Percentiles rank a stretch among this genome's conserved stretches.
phyloP scores from a whole-genome alignment of 768 basidiomycete species.

The Suillus subalutaceus region DNA sequence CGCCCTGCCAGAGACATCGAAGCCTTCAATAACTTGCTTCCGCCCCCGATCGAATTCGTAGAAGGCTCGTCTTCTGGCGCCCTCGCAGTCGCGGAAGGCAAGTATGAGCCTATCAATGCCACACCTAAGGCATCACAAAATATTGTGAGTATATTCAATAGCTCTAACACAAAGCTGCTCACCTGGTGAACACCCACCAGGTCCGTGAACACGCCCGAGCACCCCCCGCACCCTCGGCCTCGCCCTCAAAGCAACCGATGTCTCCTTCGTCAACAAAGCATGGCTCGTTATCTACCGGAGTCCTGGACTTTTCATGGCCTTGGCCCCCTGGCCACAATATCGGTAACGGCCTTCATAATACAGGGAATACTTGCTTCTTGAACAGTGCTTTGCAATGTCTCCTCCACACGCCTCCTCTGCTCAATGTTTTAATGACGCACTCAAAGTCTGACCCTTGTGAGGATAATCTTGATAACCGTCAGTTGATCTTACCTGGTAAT shows the following conservation, averaged over 20 bases:
- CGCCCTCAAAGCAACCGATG: slow-evolving; percentile 32
- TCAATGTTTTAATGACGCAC: slow-evolving; percentile 60
- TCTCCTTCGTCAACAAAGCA: slow-evolving; percentile 32
- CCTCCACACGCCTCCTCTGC: slow-evolving; percentile 87
- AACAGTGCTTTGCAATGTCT: slow-evolving; percentile 95
- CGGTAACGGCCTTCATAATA: slow-evolving; percentile 77
- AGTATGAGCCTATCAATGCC: slow-evolving; percentile 81
- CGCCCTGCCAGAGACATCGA: slow-evolving; percentile 73
- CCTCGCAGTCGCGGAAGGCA: slow-evolving; percentile 70
- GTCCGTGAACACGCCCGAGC: slow-evolving; percentile 26
- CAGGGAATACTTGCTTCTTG: slow-evolving; percentile 93
- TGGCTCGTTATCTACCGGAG: slow-evolving; percentile 49
- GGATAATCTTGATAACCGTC: slow-evolving; percentile 33
- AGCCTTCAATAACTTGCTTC: slow-evolving; percentile 75
- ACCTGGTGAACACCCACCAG: slow-evolving; percentile 9
- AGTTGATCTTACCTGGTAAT: slow-evolving; percentile 12
- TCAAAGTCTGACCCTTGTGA: slow-evolving; percentile 57
- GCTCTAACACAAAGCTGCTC: slow-evolving; percentile 8
- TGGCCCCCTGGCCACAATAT: slow-evolving; percentile 57
- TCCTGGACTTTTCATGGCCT: slow-evolving; percentile 71
- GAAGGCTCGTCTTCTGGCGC: slow-evolving; percentile 83
- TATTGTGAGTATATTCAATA: slow-evolving; percentile 43
- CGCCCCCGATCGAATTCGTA: slow-evolving; percentile 80
- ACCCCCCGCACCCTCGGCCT: slow-evolving; percentile 27
- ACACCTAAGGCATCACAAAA: slow-evolving; percentile 53